These are phyloP conservation scores for Tuber microsphaerosporum DNA, from an alignment of 495 filamentous ascomycete genomes.

Conservation along the genomic window DNA sequence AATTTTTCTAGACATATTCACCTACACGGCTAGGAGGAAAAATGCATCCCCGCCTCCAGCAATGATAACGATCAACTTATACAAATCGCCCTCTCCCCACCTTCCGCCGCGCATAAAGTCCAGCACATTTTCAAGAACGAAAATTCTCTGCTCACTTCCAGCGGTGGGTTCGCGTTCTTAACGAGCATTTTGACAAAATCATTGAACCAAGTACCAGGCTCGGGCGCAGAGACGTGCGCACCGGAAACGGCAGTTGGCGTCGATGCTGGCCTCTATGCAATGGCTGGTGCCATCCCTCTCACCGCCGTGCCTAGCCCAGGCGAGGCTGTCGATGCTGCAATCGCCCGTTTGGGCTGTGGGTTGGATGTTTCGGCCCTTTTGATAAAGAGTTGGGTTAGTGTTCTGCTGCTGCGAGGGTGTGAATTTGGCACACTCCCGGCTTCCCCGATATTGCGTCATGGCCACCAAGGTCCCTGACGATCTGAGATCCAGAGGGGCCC, in stretches of 20 bases:
- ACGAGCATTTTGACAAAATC: constrained; percentile 50
- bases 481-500: constrained; percentile 28
- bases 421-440: constrained; percentile 12
- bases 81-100: no score
- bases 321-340: constrained; percentile 51
- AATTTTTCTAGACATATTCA: neutral
- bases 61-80: no score
- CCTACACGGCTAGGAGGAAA: neutral
- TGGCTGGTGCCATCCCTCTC: constrained; percentile 55
- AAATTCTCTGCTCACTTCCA: constrained; percentile 11
- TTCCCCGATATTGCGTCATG: constrained; percentile 55
- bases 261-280: constrained; percentile 47
- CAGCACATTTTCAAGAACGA: neutral
- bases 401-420: no score
- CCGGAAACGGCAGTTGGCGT: constrained; percentile 49
- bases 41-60: neutral
- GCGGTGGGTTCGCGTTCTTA: constrained; percentile 46
- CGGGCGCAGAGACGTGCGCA: constrained; percentile 52
- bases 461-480: constrained; percentile 47
- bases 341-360: constrained; percentile 51
- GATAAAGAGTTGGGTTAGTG: constrained; percentile 4
- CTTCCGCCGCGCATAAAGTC: no score
- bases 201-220: constrained; percentile 57
- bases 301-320: constrained; percentile 57
- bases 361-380: constrained; percentile 50